Base-by-base conservation (phyloP, 345 rosid genomes). In the Dipteronia dyeriana region DNA sequence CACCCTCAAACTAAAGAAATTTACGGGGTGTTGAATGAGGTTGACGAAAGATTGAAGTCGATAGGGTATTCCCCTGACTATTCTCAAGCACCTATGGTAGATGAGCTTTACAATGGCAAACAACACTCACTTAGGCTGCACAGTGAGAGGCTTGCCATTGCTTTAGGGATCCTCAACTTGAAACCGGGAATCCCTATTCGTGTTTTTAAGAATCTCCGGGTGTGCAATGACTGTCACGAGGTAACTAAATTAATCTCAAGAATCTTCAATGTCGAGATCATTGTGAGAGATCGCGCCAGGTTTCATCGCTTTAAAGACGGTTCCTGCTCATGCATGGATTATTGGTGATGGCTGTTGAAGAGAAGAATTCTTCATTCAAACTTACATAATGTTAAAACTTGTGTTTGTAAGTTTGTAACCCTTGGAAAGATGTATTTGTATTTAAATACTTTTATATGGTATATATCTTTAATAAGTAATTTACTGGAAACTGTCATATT, bases 101-200 rank as follows among this genome's bases (percentile, higher is more conserved):
- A 86, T 61, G 90, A 87, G 43, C 75, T 38, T 2, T 41, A 80
- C 43, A 81, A 83, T 59, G 88, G 85, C 64, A 90, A 86, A 82
- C 85, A 79, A 68, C 73, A 76, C 59, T 87, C 88, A 43, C 86
- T 90, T 13, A 90, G 75, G 87, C 86, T 92, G 61, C 97, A 90
- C 56, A 91, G 96, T 43, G 94, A 92, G 83, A 88, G 97, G 78
- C 94, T 94, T 43, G 96, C 97, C 63, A 90, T 91, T 81, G 93
- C 94, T 73, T 79, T 87, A 56, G 93, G 97, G 57, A 85, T 94
- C 23, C 66, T 94, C 76, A 90, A 76, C 85, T 79, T 86, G 81
- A 85, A 88, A 80, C 86, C 87, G 7, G 92, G 94, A 11, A 57
- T 75, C 22, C 94, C 96, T 49, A 87, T 92, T 61, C 86, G 97